Evolutionary conservation across 1,284 basidiomycete species (phyloP).

Genomic region (Tremellales sp.): DNA sequence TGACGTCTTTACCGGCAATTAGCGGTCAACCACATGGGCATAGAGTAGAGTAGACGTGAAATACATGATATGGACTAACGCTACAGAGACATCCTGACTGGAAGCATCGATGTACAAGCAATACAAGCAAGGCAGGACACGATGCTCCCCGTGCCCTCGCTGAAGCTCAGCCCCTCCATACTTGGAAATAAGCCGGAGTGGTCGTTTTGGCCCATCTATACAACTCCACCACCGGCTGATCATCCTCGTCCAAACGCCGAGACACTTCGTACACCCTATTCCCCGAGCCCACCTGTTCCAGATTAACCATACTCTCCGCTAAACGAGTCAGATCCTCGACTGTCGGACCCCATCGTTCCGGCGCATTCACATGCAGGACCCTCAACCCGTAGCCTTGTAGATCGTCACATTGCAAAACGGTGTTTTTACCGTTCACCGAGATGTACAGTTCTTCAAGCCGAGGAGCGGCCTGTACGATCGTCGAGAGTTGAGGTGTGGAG

Average conservation of each 20-base stretch:
- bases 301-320: conserved; percentile 17
- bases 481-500: conserved; percentile 4
- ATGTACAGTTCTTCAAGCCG: conserved; percentile 37
- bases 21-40: no score
- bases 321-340: conserved; percentile 23
- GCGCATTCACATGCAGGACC: conserved; percentile 38
- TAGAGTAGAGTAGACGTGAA: no score
- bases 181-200: conserved; percentile 44
- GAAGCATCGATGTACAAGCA: no score
- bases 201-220: conserved; percentile 28
- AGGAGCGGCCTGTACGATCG: conserved; percentile 12
- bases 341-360: conserved; percentile 24
- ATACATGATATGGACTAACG: no score
- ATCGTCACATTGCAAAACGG: conserved; percentile 14
- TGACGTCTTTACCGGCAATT: no score
- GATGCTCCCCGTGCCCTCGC: no score
- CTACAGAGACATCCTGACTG: no score
- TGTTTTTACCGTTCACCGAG: conserved; percentile 13
- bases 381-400: conserved; percentile 6
- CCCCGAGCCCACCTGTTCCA: conserved; percentile 40
- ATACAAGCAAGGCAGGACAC: no score
- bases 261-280: conserved; percentile 44
- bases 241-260: conserved; percentile 23
- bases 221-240: conserved; percentile 27
- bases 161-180: conserved; percentile 45